Conservation (phyloP, 2,329 filamentous ascomycete genomes). For the Parasarocladium wereldwijsianum region DNA sequence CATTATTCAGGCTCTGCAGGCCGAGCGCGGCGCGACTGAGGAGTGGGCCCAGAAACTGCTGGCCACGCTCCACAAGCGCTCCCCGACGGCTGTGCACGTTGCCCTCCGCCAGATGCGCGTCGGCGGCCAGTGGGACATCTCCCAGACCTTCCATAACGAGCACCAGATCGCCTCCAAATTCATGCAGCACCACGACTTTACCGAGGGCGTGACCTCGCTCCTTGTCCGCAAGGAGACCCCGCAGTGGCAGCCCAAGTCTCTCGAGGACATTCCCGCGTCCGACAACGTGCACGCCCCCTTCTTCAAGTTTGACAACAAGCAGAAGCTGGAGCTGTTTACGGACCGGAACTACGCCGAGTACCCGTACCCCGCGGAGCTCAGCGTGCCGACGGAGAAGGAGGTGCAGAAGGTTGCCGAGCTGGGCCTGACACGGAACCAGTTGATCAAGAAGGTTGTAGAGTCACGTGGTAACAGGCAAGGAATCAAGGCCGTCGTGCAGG, state of each 20-base stretch:
- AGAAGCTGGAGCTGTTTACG: slow-evolving; percentile 46
- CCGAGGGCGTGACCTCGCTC: slow-evolving; percentile 73
- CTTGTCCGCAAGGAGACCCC: slow-evolving; percentile 59
- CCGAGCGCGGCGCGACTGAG: slow-evolving; percentile 36
- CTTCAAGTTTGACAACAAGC: slow-evolving; percentile 37
- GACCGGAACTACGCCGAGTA: slow-evolving; percentile 54
- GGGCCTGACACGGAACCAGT: slow-evolving; percentile 30
- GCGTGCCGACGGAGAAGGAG: slow-evolving; percentile 58
- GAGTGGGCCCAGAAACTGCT: slow-evolving; percentile 71
- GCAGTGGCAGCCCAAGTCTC: slow-evolving; percentile 59
- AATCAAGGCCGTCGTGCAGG: slow-evolving; percentile 50
- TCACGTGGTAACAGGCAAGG: slow-evolving; percentile 51
- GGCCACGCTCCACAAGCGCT: slow-evolving; percentile 59
- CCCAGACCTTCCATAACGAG: slow-evolving; percentile 74
- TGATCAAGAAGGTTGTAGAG: slow-evolving; percentile 48
- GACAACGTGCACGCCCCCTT: slow-evolving; percentile 49
- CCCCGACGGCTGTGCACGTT: slow-evolving; percentile 77
- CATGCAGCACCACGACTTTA: slow-evolving; percentile 85
- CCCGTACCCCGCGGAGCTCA: slow-evolving; percentile 53
- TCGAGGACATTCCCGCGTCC: slow-evolving; percentile 48
- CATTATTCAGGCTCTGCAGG: slow-evolving; percentile 55
- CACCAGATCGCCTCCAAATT: slow-evolving; percentile 73
- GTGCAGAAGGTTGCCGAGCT: slow-evolving; percentile 19
- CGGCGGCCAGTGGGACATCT: slow-evolving; percentile 63
- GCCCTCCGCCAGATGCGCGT: slow-evolving; percentile 69